Conservation (phyloP, 192 early-diverging fungal genomes). For the Umbelopsis isabellina region DNA sequence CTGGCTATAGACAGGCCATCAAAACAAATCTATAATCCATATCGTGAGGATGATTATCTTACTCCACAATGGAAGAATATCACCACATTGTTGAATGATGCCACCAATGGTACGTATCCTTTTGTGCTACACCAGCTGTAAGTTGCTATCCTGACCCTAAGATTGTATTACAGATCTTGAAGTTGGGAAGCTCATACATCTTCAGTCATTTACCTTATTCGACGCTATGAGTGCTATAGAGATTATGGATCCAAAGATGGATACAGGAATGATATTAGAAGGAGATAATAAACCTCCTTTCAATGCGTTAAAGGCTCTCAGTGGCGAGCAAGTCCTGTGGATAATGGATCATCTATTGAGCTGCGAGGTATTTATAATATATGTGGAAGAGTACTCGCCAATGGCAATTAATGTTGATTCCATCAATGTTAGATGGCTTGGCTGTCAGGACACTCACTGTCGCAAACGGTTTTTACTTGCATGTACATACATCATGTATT, state of each 20-base stretch:
- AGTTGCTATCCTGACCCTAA: background rate
- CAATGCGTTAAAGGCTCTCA: conserved; percentile 38
- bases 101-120: conserved; percentile 43
- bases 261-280: conserved; percentile 59
- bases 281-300: conserved; percentile 43
- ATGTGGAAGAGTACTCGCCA: background rate
- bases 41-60: conserved; percentile 24
- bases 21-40: conserved; percentile 21
- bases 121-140: background rate
- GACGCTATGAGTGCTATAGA: conserved; percentile 71
- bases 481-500: conserved; percentile 52
- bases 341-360: conserved; percentile 57
- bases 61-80: conserved; percentile 51
- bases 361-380: conserved; percentile 46
- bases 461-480: conserved; percentile 62
- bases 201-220: conserved; percentile 56
- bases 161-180: conserved; percentile 43
- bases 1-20: conserved; percentile 20
- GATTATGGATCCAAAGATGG: conserved; percentile 69
- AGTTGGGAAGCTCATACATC: conserved; percentile 58
- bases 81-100: conserved; percentile 43
- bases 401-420: background rate
- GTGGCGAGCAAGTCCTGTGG: conserved; percentile 47
- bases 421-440: conserved; percentile 53
- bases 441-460: conserved; percentile 62